A percentile compares a stretch with the other conserved stretches of the same genome.
Conservation (phyloP, 345 rosid species). For the Cardamine chenopodiifolia region DNA sequence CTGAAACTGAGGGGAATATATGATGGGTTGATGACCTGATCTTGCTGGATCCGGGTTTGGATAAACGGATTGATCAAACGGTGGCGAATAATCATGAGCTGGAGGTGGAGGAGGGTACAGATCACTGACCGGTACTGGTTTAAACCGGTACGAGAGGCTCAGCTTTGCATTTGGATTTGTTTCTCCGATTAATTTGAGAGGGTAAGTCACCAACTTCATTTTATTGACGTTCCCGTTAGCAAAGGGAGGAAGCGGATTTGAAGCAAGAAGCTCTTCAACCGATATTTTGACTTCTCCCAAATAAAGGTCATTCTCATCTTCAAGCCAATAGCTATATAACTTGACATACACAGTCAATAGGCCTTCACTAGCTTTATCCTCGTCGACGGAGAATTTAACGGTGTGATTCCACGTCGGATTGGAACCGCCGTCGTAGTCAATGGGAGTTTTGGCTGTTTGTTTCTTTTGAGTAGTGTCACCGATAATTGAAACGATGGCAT, state of each 20-base stretch:
- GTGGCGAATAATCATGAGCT: neutral
- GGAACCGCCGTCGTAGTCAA: slow-evolving; percentile 51
- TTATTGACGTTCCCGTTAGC: slow-evolving; percentile 19
- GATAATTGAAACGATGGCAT: neutral
- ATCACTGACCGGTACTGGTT: slow-evolving; percentile 8
- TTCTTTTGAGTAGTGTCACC: neutral
- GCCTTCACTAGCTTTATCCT: slow-evolving; percentile 46
- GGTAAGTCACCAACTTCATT: slow-evolving; percentile 43
- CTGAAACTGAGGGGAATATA: neutral
- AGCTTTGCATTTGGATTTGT: slow-evolving; percentile 58
- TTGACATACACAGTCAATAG: slow-evolving; percentile 47
- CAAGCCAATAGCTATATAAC: slow-evolving; percentile 58
- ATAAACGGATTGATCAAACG: neutral
- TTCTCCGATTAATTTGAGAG: slow-evolving; percentile 51
- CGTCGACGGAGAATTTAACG: slow-evolving; percentile 52
- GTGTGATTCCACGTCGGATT: slow-evolving; percentile 72
- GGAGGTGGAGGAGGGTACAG: neutral
- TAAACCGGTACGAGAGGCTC: slow-evolving; percentile 56
- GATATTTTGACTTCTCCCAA: slow-evolving; percentile 68
- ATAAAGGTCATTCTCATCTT: slow-evolving; percentile 55
- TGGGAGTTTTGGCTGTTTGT: slow-evolving; percentile 44
- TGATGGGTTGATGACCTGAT: slow-evolving; percentile 6
- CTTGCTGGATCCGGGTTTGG: neutral
- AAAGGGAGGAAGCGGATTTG: neutral
- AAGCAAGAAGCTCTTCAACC: slow-evolving; percentile 53